Evolutionary conservation across 2,329 filamentous ascomycete genomes (phyloP).

Genomic region (Paraconiothyrium sp.): DNA sequence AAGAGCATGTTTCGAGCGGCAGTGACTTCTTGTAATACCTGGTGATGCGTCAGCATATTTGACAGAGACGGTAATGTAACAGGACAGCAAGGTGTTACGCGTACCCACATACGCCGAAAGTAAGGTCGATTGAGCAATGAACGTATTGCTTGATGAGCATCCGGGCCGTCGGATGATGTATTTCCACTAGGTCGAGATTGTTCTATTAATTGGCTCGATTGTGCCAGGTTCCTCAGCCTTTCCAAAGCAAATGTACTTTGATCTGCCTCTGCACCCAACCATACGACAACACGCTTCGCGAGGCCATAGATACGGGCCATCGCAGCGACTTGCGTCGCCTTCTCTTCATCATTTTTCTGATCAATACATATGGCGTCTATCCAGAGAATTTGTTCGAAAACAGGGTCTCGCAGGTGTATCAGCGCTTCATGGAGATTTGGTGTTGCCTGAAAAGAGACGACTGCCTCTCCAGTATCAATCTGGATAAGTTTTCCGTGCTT

Average conservation of each 20-base stretch:
- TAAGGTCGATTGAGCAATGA: constrained; percentile 16
- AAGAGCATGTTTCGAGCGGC: constrained; percentile 19
- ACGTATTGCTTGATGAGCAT: neutral
- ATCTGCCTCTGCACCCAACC: constrained; percentile 23
- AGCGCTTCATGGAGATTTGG: constrained; percentile 13
- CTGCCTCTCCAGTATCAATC: neutral
- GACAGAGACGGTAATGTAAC: neutral
- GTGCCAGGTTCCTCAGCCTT: neutral
- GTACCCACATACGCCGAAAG: constrained; percentile 24
- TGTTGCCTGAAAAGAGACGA: neutral
- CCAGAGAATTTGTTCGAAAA: constrained; percentile 17
- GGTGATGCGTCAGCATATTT: neutral
- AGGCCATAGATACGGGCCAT: constrained; percentile 26
- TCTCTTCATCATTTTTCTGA: constrained; percentile 20
- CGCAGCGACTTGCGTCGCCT: constrained; percentile 17
- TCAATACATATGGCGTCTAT: constrained; percentile 14
- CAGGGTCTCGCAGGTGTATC: constrained; percentile 1
- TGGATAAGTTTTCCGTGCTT: neutral
- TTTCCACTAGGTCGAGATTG: neutral
- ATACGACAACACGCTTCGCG: constrained; percentile 20
- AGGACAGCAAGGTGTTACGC: neutral
- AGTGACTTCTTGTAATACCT: constrained; percentile 24
- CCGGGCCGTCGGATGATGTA: neutral
- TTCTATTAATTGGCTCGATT: neutral
- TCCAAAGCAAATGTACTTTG: constrained; percentile 5